phyloP scores from a whole-genome alignment of 1,284 basidiomycete genomes.

The Leccinum subrobustum region DNA sequence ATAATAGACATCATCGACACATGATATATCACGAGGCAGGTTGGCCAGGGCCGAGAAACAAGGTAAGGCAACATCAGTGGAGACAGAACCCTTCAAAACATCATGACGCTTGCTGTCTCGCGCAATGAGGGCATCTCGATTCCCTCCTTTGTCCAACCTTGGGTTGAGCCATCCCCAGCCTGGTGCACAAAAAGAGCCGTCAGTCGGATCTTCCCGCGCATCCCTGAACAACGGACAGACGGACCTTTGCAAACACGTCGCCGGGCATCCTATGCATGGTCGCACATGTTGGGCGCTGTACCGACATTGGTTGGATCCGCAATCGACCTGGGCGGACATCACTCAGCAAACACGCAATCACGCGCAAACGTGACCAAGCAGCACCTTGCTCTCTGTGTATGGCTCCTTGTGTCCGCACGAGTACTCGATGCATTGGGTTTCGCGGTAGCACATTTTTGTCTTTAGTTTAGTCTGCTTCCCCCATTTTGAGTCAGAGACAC shows the following conservation, averaged over 20 bases:
- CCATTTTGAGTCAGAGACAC: constrained; percentile 17
- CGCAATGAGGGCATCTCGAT: constrained; percentile 24
- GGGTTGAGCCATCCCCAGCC: constrained; percentile 24
- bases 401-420: constrained; percentile 27
- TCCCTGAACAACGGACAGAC: constrained; percentile 7
- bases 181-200: constrained; percentile 11
- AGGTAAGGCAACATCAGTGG: neutral
- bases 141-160: constrained; percentile 22
- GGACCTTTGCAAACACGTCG: constrained; percentile 39
- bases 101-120: constrained; percentile 14
- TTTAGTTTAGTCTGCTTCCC: constrained; percentile 11
- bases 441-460: constrained; percentile 30
- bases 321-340: constrained; percentile 38
- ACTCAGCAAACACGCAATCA: constrained; percentile 23
- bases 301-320: constrained; percentile 36
- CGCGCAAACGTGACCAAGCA: neutral
- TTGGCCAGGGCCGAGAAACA: neutral
- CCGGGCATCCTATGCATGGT: constrained; percentile 34
- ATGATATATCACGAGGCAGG: constrained; percentile 12
- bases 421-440: constrained; percentile 26
- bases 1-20: constrained; percentile 19
- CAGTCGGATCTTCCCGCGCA: constrained; percentile 4
- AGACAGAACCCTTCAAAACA: constrained; percentile 3
- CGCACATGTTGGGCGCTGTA: constrained; percentile 38
- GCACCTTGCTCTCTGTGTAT: constrained; percentile 31